Conservation (phyloP, 2,329 filamentous ascomycete species). For the Cordyceps tenuipes region DNA sequence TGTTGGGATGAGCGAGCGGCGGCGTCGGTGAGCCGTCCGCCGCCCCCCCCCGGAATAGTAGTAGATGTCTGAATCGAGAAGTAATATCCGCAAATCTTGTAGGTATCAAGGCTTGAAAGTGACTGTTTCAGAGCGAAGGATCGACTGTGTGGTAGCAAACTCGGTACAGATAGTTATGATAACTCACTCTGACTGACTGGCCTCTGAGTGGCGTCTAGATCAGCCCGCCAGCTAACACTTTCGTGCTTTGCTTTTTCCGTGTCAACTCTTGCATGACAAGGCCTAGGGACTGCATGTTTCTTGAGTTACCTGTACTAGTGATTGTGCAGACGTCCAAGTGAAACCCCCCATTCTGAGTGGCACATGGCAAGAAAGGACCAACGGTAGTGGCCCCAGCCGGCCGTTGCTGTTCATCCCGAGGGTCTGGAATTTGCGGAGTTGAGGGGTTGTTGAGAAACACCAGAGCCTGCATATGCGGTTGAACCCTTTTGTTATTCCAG, state of each 20-base stretch:
- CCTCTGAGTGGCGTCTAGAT: neutral
- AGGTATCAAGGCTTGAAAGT: neutral
- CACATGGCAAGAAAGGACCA: conserved; percentile 4
- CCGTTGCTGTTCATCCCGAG: conserved; percentile 9
- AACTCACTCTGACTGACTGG: neutral
- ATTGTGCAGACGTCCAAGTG: neutral
- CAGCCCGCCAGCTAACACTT: neutral
- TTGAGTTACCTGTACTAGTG: neutral
- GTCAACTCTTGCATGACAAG: neutral
- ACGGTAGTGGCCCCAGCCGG: neutral
- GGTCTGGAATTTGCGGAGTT: conserved; percentile 1
- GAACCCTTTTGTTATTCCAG: neutral
- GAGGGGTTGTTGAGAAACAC: neutral
- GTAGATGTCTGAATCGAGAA: neutral
- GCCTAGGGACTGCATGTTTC: neutral
- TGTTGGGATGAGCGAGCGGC: neutral
- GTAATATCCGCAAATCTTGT: conserved; percentile 4
- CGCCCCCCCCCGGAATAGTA: neutral
- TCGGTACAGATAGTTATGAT: neutral
- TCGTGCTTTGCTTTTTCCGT: neutral
- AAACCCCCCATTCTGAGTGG: neutral
- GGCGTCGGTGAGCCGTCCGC: neutral
- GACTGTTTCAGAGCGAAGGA: neutral
- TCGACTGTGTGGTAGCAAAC: too few species aligned
- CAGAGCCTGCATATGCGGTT: neutral